phyloP scores from a whole-genome alignment of 495 filamentous ascomycete species.

The Sabuloglossum arenarium region DNA sequence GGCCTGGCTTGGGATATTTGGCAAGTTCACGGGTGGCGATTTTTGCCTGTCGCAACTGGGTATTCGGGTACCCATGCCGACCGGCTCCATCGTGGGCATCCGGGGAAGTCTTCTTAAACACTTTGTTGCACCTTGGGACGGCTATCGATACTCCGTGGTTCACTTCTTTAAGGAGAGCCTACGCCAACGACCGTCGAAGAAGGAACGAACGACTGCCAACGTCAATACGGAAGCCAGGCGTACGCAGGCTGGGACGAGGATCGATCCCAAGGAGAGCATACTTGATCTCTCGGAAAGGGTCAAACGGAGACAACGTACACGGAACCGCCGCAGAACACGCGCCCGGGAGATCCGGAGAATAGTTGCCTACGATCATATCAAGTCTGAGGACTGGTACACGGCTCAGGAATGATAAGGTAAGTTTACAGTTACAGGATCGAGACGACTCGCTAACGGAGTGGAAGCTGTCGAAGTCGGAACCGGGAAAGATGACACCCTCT shows the following conservation, averaged over 20 bases:
- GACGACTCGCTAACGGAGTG: too few species aligned
- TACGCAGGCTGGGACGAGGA: too few species aligned
- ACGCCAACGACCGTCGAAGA: background rate
- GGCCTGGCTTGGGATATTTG: background rate
- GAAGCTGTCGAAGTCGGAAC: too few species aligned
- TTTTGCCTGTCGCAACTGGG: too few species aligned
- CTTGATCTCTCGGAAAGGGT: too few species aligned
- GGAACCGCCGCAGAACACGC: too few species aligned
- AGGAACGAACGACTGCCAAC: too few species aligned
- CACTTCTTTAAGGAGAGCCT: too few species aligned
- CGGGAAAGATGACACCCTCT: too few species aligned
- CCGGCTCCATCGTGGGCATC: background rate
- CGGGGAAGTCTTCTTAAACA: background rate
- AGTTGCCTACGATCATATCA: background rate
- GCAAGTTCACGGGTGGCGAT: background rate
- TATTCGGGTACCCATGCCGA: background rate
- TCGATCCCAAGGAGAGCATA: background rate
- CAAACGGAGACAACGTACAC: too few species aligned
- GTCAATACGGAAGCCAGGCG: background rate
- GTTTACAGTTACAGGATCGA: too few species aligned
- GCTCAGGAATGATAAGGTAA: too few species aligned
- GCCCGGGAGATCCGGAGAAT: background rate
- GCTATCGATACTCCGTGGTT: background rate
- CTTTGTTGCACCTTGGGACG: background rate
- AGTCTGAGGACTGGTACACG: background rate